Conservation (phyloP, 164 flowering plant species). For the Warburgia ugandensis region DNA sequence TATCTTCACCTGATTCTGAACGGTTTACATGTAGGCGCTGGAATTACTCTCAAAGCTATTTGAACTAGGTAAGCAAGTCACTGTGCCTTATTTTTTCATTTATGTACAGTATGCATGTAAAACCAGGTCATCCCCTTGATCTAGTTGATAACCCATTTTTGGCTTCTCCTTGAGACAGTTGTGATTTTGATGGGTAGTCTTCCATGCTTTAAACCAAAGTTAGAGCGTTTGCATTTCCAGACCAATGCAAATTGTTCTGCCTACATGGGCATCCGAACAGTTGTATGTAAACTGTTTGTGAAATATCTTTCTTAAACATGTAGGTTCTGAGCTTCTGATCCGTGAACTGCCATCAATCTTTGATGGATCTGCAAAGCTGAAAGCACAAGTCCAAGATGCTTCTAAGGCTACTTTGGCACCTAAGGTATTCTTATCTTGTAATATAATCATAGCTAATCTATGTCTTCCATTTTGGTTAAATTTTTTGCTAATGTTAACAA, state of each 20-base stretch:
- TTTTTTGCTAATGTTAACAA: not conserved
- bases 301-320: not conserved
- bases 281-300: no score
- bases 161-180: no score
- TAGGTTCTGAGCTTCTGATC: conserved; percentile 78
- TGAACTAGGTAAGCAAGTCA: conserved; percentile 41
- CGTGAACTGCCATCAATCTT: conserved; percentile 74
- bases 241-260: no score
- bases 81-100: no score
- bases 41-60: conserved; percentile 69
- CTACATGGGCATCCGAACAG: not conserved
- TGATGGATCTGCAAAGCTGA: conserved; percentile 75
- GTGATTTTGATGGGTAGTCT: no score
- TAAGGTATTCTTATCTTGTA: conserved; percentile 39
- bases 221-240: no score
- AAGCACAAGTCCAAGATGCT: conserved; percentile 78
- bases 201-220: no score
- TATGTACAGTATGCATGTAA: no score
- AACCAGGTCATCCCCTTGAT: no score
- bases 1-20: conserved; percentile 1
- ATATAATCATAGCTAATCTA: not conserved
- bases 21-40: conserved; percentile 67
- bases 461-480: not conserved
- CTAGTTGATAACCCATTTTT: no score
- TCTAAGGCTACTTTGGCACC: conserved; percentile 84